A percentile compares a stretch with the other conserved stretches of the same genome.
These are phyloP conservation scores for Colletotrichum limetticola DNA, from an alignment of 2,329 filamentous ascomycete species.

Conservation along the genomic window DNA sequence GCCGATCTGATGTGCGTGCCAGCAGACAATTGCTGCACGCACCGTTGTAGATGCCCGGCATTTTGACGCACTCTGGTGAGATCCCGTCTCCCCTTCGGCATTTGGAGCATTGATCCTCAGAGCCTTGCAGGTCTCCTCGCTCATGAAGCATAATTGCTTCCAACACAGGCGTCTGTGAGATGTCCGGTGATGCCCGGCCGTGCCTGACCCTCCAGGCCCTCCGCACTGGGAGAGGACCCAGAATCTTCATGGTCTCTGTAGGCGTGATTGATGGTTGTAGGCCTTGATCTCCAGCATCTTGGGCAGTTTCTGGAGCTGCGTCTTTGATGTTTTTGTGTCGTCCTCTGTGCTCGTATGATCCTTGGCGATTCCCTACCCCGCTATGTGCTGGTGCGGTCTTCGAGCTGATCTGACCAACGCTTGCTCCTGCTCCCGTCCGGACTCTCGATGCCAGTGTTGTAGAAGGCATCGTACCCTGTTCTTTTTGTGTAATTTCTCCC, in stretches of 20 bases:
- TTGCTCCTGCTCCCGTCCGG: neutral
- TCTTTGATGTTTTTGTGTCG: neutral
- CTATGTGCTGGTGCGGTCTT: neutral
- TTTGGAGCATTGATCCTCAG: conserved; percentile 36
- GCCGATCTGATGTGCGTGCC: conserved; percentile 33
- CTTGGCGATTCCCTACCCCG: neutral
- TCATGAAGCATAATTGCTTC: conserved; percentile 42
- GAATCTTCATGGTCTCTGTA: neutral
- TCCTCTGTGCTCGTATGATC: neutral
- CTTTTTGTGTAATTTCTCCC: neutral
- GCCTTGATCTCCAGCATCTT: neutral
- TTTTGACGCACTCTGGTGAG: conserved; percentile 40
- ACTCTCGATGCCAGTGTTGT: neutral
- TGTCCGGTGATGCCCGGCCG: neutral
- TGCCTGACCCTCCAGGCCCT: conserved; percentile 13
- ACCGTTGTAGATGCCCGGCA: conserved; percentile 31
- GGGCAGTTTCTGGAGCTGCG: neutral
- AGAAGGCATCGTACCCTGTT: conserved; percentile 18
- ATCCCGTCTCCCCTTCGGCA: conserved; percentile 40
- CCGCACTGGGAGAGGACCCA: conserved; percentile 4
- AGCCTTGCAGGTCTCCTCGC: conserved; percentile 36
- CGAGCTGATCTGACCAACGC: too few species aligned
- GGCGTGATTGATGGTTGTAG: neutral
- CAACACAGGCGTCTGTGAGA: conserved; percentile 22
- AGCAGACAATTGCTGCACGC: conserved; percentile 41